These are phyloP conservation scores for Liquidambar formosana DNA, from an alignment of 164 flowering plant genomes.

Conservation along the genomic window DNA sequence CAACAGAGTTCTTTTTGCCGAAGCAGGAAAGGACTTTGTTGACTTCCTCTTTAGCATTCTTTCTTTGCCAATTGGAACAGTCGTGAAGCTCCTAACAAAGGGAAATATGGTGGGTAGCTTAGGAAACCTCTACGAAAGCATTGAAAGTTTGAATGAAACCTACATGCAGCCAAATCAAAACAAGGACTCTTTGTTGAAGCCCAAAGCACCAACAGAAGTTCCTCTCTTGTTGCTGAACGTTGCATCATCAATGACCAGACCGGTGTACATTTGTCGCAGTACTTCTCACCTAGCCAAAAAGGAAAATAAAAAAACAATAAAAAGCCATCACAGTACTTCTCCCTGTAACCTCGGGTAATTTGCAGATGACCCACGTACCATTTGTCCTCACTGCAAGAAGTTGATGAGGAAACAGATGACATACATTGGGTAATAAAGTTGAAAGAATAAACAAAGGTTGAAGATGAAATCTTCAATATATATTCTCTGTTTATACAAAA, in stretches of 20 bases:
- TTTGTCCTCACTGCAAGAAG: not conserved
- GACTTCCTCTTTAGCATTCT: constrained; percentile 22
- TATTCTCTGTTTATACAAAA: too few species aligned
- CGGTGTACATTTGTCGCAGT: not conserved
- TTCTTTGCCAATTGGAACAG: constrained; percentile 20
- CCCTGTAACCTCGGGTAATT: too few species aligned
- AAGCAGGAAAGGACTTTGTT: constrained; percentile 11
- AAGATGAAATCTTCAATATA: too few species aligned
- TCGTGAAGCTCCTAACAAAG: constrained; percentile 8
- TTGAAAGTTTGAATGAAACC: constrained; percentile 9
- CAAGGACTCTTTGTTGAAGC: constrained; percentile 16
- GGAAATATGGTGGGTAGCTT: constrained; percentile 19
- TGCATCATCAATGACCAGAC: not conserved
- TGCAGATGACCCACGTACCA: not conserved
- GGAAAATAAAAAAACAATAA: too few species aligned
- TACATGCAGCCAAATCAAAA: constrained; percentile 13
- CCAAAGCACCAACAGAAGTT: not conserved
- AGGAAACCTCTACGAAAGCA: constrained; percentile 16
- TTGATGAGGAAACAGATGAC: not conserved
- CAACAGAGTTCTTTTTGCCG: constrained; percentile 6
- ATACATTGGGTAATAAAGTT: too few species aligned
- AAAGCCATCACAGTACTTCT: too few species aligned
- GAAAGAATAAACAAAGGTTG: too few species aligned
- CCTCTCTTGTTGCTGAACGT: constrained; percentile 4
- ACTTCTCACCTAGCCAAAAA: too few species aligned